A percentile compares a stretch with the other conserved stretches of the same genome.
Evolutionary conservation across 2,329 filamentous ascomycete genomes (phyloP).

Genomic region (Lachnellula willkommii): DNA sequence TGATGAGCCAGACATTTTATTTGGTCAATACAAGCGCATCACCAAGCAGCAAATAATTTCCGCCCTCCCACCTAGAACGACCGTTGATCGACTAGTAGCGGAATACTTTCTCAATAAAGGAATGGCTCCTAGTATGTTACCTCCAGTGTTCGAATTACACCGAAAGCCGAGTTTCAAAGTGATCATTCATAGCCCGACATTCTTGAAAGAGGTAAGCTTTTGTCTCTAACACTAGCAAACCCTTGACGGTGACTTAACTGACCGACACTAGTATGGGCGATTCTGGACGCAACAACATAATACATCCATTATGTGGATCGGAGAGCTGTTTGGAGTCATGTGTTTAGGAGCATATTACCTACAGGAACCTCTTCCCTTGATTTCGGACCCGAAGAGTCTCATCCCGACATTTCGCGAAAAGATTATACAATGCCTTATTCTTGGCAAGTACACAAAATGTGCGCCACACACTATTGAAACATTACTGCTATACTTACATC

Average conservation of each 20-base stretch:
- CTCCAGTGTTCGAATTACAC: not conserved
- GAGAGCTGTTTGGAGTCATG: constrained; percentile 38
- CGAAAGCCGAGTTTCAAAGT: not conserved
- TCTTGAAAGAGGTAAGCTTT: constrained; percentile 37
- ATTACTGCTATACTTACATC: constrained; percentile 47
- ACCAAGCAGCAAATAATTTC: constrained; percentile 36
- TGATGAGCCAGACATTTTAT: not conserved
- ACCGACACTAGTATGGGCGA: constrained; percentile 24
- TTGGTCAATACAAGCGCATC: not conserved
- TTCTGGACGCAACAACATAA: constrained; percentile 27
- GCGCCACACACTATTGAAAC: constrained; percentile 44
- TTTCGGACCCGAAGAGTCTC: constrained; percentile 39
- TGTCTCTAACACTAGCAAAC: not conserved
- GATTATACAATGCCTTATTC: constrained; percentile 47
- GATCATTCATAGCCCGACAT: constrained; percentile 46
- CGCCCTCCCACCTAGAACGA: constrained; percentile 41
- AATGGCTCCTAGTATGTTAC: constrained; percentile 43
- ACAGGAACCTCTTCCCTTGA: constrained; percentile 36
- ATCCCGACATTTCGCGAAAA: constrained; percentile 43
- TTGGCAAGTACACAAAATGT: constrained; percentile 47
- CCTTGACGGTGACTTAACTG: not conserved
- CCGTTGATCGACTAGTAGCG: constrained; percentile 46
- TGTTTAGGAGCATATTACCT: constrained; percentile 6
- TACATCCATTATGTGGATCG: constrained; percentile 45
- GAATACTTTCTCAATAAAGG: constrained; percentile 47